Base-by-base conservation (phyloP, 305 asterid species). In the Ilex paraguariensis region DNA sequence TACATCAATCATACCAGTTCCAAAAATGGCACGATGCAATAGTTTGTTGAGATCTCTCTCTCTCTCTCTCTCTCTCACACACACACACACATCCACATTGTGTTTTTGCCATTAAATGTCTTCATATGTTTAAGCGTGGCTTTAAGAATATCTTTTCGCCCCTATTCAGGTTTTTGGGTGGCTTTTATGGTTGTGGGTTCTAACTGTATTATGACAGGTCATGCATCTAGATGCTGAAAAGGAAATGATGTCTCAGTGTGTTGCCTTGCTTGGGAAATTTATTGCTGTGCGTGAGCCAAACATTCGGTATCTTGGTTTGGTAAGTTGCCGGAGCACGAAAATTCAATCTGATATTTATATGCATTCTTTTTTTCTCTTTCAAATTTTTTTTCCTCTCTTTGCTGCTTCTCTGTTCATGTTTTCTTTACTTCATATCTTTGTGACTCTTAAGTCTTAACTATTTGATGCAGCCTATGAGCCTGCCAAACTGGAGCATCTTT, bases 191-290 rank as follows among this genome's bases (percentile, higher is more conserved):
- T 62, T 60, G 28, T 62, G 65, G 6, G 9, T 65, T 56, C 63
- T 49, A 59, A 71, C 60, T 65, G 71, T 12, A 40, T 21, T 50
- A 49, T 62, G 57, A 57, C 76, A 94, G 99, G 98, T 94, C 75
- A 94, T 94, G 99, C 99, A 94, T 82, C 98, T 94, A 72, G 97
- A 94, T 85, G 97, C 97, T 6, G 99, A 94, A 78, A 90, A 88
- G 73, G 98, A 90, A 78, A 94, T 94, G 98, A 93, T 93, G 96
- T 94, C 98, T 57, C 99, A 94, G 67, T 94, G 99, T 86, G 96
- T 94, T 77, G 99, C 99, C 45, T 71, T 94, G 83, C 99, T 94
- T 65, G 99, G 99, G 61, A 94, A 94, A 86, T 94, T 94, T 77
- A 94, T 94, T 17, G 93, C 97, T 60, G 99, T 94, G 61, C 99